Evolutionary conservation across 495 filamentous ascomycete species (phyloP), one percentile per base, ranked within the genome.

Genomic region (Lophiostoma macrostomum): DNA sequence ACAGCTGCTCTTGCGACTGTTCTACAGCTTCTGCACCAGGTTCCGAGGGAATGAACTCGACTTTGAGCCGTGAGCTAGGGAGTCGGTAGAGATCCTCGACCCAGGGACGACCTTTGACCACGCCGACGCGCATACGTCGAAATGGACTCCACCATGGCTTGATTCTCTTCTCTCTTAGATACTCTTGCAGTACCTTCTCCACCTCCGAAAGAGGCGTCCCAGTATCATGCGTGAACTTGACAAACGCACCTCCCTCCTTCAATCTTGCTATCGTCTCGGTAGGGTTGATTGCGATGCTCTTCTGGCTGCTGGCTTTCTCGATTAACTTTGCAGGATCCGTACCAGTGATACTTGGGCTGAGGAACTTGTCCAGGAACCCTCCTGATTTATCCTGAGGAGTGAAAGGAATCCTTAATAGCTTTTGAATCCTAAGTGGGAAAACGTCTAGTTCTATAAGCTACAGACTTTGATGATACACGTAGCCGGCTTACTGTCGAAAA

Each of bases 221-320:
- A 8, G 70, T 60, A 14, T 78, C 73, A 59, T 88, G 76, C 5
- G 75, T 75, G 69, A 94, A 93, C 66, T 95, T 96, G 61, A 96
- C 82, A 69, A 93, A 97, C 6, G 89, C 88, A 7, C 94, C 93
- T 19, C 91, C 94, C 66, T 98, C 93, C 60, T 91, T 90, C 24
- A 91, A 73, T 16, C 89, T 79, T 1, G 90, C 87, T 36, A 95
- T 61, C 29, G 95, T 82, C 53, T 94, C 81, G 32, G 81, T 86
- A 55, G 96, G 79, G 32, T 83, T 76, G 22, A 93, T 70, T n/a
- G 81, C 71, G 11, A 84, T 58, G 41, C 29, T 36, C 49, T 60
- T 49, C 27, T 64, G 35, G 35, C 51, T 48, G 28, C 48, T 59
- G 7, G 65, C 61, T 16, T 61, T 53, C 41, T 68, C 46, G 13